Evolutionary conservation across 1,284 basidiomycete genomes (phyloP), one percentile per base, ranked within the genome.

Genomic region (Anthracocystis panici-leucophaei): DNA sequence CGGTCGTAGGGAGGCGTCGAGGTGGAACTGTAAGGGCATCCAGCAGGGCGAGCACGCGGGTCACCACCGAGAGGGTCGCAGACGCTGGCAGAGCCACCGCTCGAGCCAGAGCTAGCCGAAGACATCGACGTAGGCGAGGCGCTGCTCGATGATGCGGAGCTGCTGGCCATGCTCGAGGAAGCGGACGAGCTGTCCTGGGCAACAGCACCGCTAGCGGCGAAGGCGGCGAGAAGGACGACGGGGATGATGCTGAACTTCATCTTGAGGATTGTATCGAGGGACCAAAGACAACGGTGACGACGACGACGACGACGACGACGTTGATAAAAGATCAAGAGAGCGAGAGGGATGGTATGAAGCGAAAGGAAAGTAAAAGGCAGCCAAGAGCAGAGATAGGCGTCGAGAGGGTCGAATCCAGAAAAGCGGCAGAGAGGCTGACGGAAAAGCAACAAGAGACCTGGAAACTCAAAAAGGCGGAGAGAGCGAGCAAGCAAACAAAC

Each of bases 171-270:
- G 65, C 52, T 57, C 33, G 66, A 63, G 16, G 70, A 58, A 20
- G 68, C 31, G 23, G 52, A 45, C 8, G 70, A 58, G 60, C 61
- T 65, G 44, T 74, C 71, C 65, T 77, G 77, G 33, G 77, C 79
- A 44, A 74, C 38, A 27, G 60, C 79, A 44, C 68, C 71, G 53
- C 57, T 71, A 40, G 77, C 67, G 44, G 75, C 75, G 49, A 79
- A 45, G 51, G 66, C 65, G 54, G 76, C 77, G 46, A 81, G 62
- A 42, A 81, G 66, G 38, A 75, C 75, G 57, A 81, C 52, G 38
- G 77, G 75, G n/a, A 57, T 29, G 51, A 75, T 53, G 68, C 62
- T 75, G 65, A 81, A 75, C 77, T 81, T 81, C 57, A 81, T 77
- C 70, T 77, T 77, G 45, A 45, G n/a, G 38, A 9, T 1, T 38